Percentiles rank a stretch among this genome's conserved stretches.
Conservation (phyloP, 352 stramenopile species). For the Pythium guiyangense region DNA sequence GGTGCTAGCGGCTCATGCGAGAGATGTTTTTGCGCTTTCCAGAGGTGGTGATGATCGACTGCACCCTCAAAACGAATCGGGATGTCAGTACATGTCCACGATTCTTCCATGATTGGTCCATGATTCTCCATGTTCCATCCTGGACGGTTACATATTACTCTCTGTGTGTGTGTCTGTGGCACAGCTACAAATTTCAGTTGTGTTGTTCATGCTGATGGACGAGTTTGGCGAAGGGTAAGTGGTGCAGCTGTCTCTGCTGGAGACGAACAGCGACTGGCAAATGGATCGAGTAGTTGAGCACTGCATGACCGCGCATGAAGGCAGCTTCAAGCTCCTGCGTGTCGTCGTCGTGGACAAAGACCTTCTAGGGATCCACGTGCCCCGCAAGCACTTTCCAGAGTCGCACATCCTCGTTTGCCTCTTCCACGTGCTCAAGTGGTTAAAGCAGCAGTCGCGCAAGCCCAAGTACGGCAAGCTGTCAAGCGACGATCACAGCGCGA, state of each 20-base stretch:
- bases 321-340: constrained; percentile 1
- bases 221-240: constrained; percentile 10
- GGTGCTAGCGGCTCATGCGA: constrained; percentile 5
- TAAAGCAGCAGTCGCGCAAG: constrained; percentile 6
- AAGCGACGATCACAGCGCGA: background rate
- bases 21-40: constrained; percentile 5
- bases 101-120: constrained; percentile 5
- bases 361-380: constrained; percentile 21
- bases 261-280: constrained; percentile 19
- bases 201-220: constrained; percentile 17
- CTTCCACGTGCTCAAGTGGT: constrained; percentile 25
- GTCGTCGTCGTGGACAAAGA: constrained; percentile 28
- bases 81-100: constrained; percentile 8
- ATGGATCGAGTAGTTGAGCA: too few species aligned
- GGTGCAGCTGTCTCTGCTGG: constrained; percentile 16
- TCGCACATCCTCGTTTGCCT: constrained; percentile 16
- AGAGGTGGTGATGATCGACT: constrained; percentile 16
- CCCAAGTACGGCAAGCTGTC: constrained; percentile 16
- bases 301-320: constrained; percentile 14
- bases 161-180: too few species aligned
- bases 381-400: constrained; percentile 8
- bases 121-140: too few species aligned
- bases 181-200: constrained; percentile 22
- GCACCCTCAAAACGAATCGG: constrained; percentile 19
- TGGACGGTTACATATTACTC: too few species aligned